Percentiles rank a stretch among this genome's conserved stretches.
Evolutionary conservation across 805 yeast species (phyloP).

Genomic region (Brettanomyces sp.): DNA sequence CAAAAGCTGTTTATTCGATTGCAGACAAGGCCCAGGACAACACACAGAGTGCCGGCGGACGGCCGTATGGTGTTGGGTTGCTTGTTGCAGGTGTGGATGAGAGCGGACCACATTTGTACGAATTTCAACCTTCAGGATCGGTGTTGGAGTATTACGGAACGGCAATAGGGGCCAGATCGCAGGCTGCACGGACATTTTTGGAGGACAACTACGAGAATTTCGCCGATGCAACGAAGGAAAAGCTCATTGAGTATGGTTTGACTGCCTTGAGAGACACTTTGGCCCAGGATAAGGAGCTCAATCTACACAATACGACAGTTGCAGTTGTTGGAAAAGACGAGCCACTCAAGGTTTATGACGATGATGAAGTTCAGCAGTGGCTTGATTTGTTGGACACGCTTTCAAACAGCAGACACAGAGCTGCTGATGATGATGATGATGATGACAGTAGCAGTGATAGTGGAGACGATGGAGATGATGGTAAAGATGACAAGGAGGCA

Average conservation of each 20-base stretch:
- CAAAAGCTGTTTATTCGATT: constrained; percentile 73
- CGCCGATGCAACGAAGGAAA: constrained; percentile 50
- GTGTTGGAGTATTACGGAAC: constrained; percentile 87
- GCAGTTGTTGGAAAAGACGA: constrained; percentile 85
- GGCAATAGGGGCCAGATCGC: constrained; percentile 97
- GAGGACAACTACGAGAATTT: constrained; percentile 77
- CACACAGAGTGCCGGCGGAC: constrained; percentile 90
- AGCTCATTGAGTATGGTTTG: constrained; percentile 76
- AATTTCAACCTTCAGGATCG: constrained; percentile 93
- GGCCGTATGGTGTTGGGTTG: constrained; percentile 98
- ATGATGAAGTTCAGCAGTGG: constrained; percentile 81
- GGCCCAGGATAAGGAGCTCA: constrained; percentile 89
- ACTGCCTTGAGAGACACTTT: constrained; percentile 89
- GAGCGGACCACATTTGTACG: constrained; percentile 87
- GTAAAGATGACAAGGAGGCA: constrained; percentile 12
- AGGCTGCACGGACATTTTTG: constrained; percentile 92
- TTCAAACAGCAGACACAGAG: constrained; percentile 45
- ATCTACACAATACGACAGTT: constrained; percentile 73
- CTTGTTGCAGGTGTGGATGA: constrained; percentile 86
- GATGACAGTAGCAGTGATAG: constrained; percentile 18
- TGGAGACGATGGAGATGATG: constrained; percentile 24
- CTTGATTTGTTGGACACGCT: constrained; percentile 63
- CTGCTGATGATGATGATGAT: constrained; percentile 21
- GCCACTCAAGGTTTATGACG: constrained; percentile 67
- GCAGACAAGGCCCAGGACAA: constrained; percentile 97